Percentiles rank a stretch among this genome's conserved stretches.
Evolutionary conservation across 2,329 filamentous ascomycete species (phyloP).

Genomic region (Calycina marina): DNA sequence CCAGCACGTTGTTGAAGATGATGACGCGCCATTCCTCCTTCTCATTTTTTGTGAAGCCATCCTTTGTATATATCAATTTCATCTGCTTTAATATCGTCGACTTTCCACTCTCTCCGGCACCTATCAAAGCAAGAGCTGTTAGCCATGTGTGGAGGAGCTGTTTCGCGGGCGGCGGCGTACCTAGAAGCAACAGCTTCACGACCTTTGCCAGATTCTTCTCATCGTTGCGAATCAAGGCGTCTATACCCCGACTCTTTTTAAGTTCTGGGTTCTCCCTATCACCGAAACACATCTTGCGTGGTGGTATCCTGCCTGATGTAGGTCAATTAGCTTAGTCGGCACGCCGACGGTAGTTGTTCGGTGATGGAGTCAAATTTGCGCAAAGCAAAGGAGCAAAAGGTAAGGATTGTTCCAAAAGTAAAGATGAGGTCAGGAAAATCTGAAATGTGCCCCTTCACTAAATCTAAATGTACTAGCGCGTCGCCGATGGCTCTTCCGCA

Average conservation of each 20-base stretch:
- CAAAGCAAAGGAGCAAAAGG: background rate
- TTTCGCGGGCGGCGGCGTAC: conserved; percentile 34
- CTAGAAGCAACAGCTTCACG: conserved; percentile 85
- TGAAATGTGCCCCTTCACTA: too few species aligned
- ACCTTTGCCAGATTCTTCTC: conserved; percentile 76
- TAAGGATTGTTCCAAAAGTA: background rate
- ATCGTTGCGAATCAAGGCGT: conserved; percentile 72
- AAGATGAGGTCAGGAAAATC: background rate
- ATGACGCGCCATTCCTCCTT: conserved; percentile 89
- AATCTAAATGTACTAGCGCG: too few species aligned
- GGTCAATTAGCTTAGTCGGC: background rate
- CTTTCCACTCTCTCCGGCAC: conserved; percentile 89
- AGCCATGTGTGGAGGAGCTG: conserved; percentile 6
- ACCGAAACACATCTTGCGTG: conserved; percentile 48
- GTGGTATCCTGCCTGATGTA: background rate
- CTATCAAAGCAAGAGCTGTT: conserved; percentile 31
- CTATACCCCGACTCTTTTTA: conserved; percentile 60
- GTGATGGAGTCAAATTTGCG: background rate
- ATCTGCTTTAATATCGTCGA: conserved; percentile 98
- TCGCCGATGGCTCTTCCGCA: too few species aligned
- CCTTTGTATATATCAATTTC: conserved; percentile 86
- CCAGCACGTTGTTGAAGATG: conserved; percentile 87
- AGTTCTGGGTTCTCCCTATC: conserved; percentile 30
- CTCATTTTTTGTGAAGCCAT: conserved; percentile 75
- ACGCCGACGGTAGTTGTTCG: background rate